phyloP scores from a whole-genome alignment of 495 filamentous ascomycete species.

The Choiromyces venosus region DNA sequence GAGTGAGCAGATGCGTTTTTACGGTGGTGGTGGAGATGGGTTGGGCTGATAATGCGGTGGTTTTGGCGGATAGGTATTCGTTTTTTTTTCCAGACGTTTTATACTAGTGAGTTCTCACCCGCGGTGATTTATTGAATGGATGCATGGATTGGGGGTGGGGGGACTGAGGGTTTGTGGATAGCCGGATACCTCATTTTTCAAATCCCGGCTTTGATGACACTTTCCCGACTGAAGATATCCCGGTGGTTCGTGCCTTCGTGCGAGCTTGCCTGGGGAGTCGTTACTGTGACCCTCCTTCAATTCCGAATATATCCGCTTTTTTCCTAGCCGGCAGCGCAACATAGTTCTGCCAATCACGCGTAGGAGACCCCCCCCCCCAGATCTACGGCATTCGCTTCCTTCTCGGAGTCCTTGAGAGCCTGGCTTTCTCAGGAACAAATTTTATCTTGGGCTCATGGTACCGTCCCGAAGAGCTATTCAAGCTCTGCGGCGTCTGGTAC shows the following conservation, averaged over 20 bases:
- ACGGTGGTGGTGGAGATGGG: neutral
- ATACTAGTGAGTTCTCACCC: slow-evolving; percentile 27
- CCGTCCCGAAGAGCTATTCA: slow-evolving; percentile 31
- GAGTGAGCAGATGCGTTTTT: slow-evolving; percentile 38
- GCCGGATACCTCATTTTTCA: slow-evolving; percentile 48
- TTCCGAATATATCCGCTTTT: neutral
- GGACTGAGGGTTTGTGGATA: neutral
- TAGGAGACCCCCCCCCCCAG: neutral
- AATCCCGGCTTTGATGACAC: slow-evolving; percentile 43
- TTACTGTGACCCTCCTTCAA: slow-evolving; percentile 4
- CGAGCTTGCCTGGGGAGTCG: slow-evolving; percentile 16
- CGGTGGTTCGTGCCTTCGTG: slow-evolving; percentile 19
- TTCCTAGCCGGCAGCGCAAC: neutral
- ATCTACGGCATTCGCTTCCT: slow-evolving; percentile 16
- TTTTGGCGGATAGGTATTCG: slow-evolving; percentile 8
- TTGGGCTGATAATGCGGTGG: neutral
- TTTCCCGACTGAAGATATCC: slow-evolving; percentile 29
- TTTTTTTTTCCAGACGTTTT: slow-evolving; percentile 44
- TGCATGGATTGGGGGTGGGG: too few relatives aligned
- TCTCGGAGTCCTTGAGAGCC: slow-evolving; percentile 10
- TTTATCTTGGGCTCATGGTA: slow-evolving; percentile 17
- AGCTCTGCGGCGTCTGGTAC: slow-evolving; percentile 45
- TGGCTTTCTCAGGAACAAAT: slow-evolving; percentile 15
- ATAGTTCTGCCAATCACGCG: slow-evolving; percentile 18
- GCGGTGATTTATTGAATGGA: slow-evolving; percentile 12